These are phyloP conservation scores for Claviceps humidiphila DNA, from an alignment of 2,329 filamentous ascomycete species.

Conservation along the genomic window DNA sequence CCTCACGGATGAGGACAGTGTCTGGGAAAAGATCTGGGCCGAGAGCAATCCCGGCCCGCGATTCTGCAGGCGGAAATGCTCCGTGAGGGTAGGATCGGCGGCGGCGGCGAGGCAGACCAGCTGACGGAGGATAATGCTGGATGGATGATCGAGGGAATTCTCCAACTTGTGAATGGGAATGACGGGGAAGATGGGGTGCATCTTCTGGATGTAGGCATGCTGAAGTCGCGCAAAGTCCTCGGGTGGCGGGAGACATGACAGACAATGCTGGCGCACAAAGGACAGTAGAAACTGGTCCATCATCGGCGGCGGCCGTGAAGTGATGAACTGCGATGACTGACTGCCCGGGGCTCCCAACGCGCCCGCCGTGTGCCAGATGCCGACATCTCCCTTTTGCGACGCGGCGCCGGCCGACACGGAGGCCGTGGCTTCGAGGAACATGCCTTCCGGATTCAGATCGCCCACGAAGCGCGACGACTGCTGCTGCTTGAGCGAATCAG, in stretches of 20 bases:
- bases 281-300: slow-evolving; percentile 28
- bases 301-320: slow-evolving; percentile 22
- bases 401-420: slow-evolving; percentile 18
- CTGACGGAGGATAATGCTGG: slow-evolving; percentile 35
- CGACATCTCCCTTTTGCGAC: slow-evolving; percentile 38
- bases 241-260: slow-evolving; percentile 33
- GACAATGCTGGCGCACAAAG: slow-evolving; percentile 31
- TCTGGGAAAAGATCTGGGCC: slow-evolving; percentile 34
- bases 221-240: slow-evolving; percentile 32
- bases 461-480: slow-evolving; percentile 38
- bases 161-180: slow-evolving; percentile 26
- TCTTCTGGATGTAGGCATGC: slow-evolving; percentile 34
- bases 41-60: slow-evolving; percentile 25
- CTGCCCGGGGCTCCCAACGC: slow-evolving; percentile 11
- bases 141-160: slow-evolving; percentile 18
- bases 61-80: slow-evolving; percentile 30
- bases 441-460: slow-evolving; percentile 45
- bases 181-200: slow-evolving; percentile 42
- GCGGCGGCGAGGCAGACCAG: slow-evolving; percentile 42
- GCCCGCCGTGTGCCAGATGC: slow-evolving; percentile 37
- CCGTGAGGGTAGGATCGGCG: slow-evolving; percentile 31
- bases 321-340: slow-evolving; percentile 24
- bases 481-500: slow-evolving; percentile 1
- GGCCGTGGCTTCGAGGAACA: slow-evolving; percentile 42
- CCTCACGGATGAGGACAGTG: slow-evolving; percentile 34